phyloP scores from a whole-genome alignment of 352 stramenopile species.

The Phytophthora pini region DNA sequence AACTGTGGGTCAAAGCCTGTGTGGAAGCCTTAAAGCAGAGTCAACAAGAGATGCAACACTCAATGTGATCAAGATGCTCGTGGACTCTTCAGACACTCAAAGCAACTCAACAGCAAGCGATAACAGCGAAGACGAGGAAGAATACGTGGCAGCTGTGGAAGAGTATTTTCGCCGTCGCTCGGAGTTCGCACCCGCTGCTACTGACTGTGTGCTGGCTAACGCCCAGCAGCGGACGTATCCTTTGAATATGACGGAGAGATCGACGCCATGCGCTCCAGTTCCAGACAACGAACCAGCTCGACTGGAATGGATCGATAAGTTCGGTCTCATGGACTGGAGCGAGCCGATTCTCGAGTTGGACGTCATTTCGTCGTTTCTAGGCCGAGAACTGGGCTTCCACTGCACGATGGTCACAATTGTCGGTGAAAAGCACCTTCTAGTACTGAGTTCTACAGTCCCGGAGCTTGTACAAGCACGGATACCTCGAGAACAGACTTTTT shows the following conservation, averaged over 20 bases:
- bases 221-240: constrained; percentile 39
- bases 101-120: background rate
- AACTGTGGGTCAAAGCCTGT: constrained; percentile 29
- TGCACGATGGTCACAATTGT: constrained; percentile 60
- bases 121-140: constrained; percentile 12
- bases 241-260: constrained; percentile 26
- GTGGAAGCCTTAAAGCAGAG: constrained; percentile 18
- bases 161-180: constrained; percentile 32
- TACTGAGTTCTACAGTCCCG: constrained; percentile 45
- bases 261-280: constrained; percentile 26
- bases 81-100: constrained; percentile 2
- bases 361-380: constrained; percentile 55
- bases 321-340: constrained; percentile 43
- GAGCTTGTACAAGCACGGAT: constrained; percentile 29
- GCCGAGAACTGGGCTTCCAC: constrained; percentile 49
- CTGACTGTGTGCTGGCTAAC: constrained; percentile 45
- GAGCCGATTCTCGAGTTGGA: constrained; percentile 44
- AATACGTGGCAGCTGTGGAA: constrained; percentile 34
- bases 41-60: constrained; percentile 19
- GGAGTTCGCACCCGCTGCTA: constrained; percentile 9
- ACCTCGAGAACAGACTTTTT: constrained; percentile 52
- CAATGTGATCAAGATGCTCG: constrained; percentile 40
- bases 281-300: constrained; percentile 44
- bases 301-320: constrained; percentile 37
- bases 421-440: constrained; percentile 41